These are phyloP conservation scores for Durotheca rogersii DNA, from an alignment of 495 filamentous ascomycete genomes.

Conservation along the genomic window DNA sequence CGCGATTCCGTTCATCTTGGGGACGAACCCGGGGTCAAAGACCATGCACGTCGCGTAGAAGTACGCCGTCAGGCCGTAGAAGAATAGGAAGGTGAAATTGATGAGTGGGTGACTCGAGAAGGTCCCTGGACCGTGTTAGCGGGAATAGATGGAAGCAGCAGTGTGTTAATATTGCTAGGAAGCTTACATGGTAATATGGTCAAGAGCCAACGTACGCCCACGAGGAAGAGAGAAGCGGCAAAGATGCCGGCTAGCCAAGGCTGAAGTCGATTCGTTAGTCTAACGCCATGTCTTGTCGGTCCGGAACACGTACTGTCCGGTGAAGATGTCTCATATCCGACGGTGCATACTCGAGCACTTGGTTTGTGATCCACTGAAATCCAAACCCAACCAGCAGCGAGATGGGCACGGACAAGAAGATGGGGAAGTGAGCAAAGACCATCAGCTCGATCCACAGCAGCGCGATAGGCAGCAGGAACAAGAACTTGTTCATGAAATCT, in stretches of 20 bases:
- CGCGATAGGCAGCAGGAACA: slow-evolving; percentile 86
- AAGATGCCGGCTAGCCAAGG: slow-evolving; percentile 94
- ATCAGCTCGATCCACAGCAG: slow-evolving; percentile 67
- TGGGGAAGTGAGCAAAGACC: slow-evolving; percentile 70
- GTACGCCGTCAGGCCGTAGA: slow-evolving; percentile 67
- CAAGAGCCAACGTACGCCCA: slow-evolving; percentile 72
- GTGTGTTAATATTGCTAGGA: no score
- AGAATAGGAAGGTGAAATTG: slow-evolving; percentile 71
- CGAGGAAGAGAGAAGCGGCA: slow-evolving; percentile 80
- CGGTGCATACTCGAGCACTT: slow-evolving; percentile 75
- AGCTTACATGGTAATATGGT: slow-evolving; percentile 62
- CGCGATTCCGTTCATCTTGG: slow-evolving; percentile 81
- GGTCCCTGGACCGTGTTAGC: slow-evolving; percentile 53
- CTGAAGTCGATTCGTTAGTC: slow-evolving; percentile 46
- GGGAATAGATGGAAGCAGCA: not conserved
- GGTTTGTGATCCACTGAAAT: slow-evolving; percentile 77
- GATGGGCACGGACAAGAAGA: slow-evolving; percentile 74
- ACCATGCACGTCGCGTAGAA: slow-evolving; percentile 86
- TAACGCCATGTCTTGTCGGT: not conserved
- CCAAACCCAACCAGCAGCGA: slow-evolving; percentile 63
- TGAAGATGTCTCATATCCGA: slow-evolving; percentile 84
- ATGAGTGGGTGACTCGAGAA: slow-evolving; percentile 63
- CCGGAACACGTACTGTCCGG: slow-evolving; percentile 65
- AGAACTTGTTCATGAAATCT: slow-evolving; percentile 75
- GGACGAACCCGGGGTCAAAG: slow-evolving; percentile 91